phyloP scores from a whole-genome alignment of 768 basidiomycete genomes.

The Tulasnella sp. region DNA sequence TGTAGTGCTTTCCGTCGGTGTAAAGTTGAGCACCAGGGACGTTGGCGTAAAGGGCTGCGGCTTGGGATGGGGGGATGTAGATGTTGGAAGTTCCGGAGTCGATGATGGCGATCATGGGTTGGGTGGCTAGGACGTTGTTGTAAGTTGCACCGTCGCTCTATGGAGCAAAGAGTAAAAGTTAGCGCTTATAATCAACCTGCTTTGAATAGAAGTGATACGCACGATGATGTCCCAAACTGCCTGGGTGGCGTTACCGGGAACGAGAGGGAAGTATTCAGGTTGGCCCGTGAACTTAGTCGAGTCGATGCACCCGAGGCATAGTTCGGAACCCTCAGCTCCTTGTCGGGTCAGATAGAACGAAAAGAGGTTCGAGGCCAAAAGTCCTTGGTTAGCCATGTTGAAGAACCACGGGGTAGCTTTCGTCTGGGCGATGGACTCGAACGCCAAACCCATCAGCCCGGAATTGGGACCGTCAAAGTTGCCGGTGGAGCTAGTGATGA shows the following conservation, averaged over 20 bases:
- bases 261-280: constrained; percentile 3
- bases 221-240: not conserved
- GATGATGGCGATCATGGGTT: constrained; percentile 34
- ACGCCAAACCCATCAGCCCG: not conserved
- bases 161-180: not conserved
- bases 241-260: not conserved
- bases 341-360: not conserved
- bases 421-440: not conserved
- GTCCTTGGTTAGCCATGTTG: not conserved
- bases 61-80: not conserved
- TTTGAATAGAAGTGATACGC: not conserved
- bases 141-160: constrained; percentile 1
- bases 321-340: constrained; percentile 5
- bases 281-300: constrained; percentile 13
- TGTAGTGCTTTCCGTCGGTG: not conserved
- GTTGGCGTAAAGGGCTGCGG: not conserved
- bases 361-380: constrained; percentile 16
- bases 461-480: not conserved
- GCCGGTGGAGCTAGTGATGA: not conserved
- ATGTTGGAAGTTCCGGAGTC: constrained; percentile 31
- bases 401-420: constrained; percentile 6
- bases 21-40: not conserved
- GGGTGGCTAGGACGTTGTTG: not conserved
- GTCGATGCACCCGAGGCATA: constrained; percentile 21
- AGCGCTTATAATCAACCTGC: too few relatives aligned